Conservation (phyloP, 805 yeast species). For the Kodamaea fukazawae region DNA sequence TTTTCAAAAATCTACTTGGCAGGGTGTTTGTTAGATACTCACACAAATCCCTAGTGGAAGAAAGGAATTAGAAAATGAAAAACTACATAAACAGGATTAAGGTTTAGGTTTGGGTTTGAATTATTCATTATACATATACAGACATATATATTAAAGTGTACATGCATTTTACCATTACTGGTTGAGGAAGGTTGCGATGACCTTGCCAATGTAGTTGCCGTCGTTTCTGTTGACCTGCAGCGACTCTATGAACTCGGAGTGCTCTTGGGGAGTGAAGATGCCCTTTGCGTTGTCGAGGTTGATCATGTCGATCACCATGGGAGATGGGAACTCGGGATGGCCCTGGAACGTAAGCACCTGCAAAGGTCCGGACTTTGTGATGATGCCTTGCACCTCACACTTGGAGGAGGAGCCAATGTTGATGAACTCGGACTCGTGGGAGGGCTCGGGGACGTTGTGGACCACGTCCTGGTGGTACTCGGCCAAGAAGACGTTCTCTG, state of each 20-base stretch:
- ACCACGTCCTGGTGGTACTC: slow-evolving; percentile 42
- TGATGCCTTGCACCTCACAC: slow-evolving; percentile 68
- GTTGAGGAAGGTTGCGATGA: slow-evolving; percentile 33
- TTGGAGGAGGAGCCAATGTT: slow-evolving; percentile 51
- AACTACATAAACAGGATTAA: no score
- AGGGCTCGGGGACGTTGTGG: slow-evolving; percentile 36
- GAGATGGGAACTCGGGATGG: slow-evolving; percentile 74
- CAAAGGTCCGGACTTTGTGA: slow-evolving; percentile 39
- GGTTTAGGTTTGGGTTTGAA: no score
- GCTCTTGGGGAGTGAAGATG: slow-evolving; percentile 22
- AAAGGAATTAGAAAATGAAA: no score
- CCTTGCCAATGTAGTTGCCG: slow-evolving; percentile 36
- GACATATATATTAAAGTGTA: background rate
- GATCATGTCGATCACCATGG: slow-evolving; percentile 26
- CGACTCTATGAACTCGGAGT: slow-evolving; percentile 26
- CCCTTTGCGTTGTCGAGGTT: slow-evolving; percentile 16
- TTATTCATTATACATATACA: background rate
- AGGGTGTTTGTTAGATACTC: no score
- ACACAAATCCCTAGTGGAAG: no score
- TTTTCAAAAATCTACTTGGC: no score
- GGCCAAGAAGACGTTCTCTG: slow-evolving; percentile 49
- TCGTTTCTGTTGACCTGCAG: slow-evolving; percentile 37
- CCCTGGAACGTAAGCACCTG: slow-evolving; percentile 75
- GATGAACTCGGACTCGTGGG: slow-evolving; percentile 23
- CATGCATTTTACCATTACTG: background rate